Base-by-base conservation (phyloP, 805 yeast genomes). In the Grigorovia jiainica region DNA sequence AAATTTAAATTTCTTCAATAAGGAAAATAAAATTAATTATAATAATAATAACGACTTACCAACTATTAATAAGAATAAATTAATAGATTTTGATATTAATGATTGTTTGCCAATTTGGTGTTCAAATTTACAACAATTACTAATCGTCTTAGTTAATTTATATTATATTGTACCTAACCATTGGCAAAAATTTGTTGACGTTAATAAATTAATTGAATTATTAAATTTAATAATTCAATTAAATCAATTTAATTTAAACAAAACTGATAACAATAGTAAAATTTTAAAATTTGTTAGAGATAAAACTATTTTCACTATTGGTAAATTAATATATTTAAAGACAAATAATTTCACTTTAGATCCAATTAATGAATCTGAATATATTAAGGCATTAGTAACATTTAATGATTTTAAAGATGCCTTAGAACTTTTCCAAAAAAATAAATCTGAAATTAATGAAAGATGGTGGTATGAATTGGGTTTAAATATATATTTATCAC, bases 391-490 rank as follows among this genome's bases (percentile, higher is more conserved):
- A 1, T 56, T 75, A 34, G 52, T 68, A 16, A 52, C 56, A 6
- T 60, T 55, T 47, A 58, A 60, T 1, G 47, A 65, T 3, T 55
- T 51, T 41, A 46, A 55, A 7, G 57, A 60, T 30, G 78, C 78
- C 0, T 53, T 54, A 6, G 45, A 55, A 7, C 53, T 74, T 16
- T 69, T 67, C 47, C 47, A 54, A 15, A 52, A 67, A 1, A 57
- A 68, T 41, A 52, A 57, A 37, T 54, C 46, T 2, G 66, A 66
- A 25, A 52, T 61, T 5, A 65, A 68, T 24, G 67, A 72, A 44
- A 54, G 76, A 41, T 75, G 76, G 66, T 75, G 80, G 80, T 58
- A 60, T 44, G 79, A 75, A 39, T 43, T 69, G 19, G 75, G 78
- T n/a, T 57, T 68, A 42, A 62, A 61, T 43, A 59, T 71, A 5